Evolutionary conservation across 1,284 basidiomycete species (phyloP).

Genomic region (Tilletia walkeri): DNA sequence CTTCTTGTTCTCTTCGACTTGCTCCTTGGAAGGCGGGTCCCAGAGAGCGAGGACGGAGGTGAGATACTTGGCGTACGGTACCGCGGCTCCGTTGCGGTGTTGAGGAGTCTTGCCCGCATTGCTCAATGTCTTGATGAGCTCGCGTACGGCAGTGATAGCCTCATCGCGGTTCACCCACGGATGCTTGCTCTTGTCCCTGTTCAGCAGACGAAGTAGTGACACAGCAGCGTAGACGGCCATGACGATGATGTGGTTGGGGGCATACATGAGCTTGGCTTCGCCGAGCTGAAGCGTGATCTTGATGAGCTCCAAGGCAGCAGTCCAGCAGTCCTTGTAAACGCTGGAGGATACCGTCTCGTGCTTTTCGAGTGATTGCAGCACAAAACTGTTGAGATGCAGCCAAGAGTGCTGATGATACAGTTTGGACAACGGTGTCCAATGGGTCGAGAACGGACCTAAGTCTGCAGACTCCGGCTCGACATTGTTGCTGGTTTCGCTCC

Average conservation of each 20-base stretch:
- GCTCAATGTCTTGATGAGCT: slow-evolving; percentile 32
- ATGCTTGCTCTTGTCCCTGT: slow-evolving; percentile 33
- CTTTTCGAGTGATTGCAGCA: slow-evolving; percentile 40
- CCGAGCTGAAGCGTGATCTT: slow-evolving; percentile 39
- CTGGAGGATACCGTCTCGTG: slow-evolving; percentile 33
- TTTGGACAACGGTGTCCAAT: slow-evolving; percentile 40
- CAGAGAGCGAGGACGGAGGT: slow-evolving; percentile 32
- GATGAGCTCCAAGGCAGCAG: slow-evolving; percentile 36
- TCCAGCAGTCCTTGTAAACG: slow-evolving; percentile 35
- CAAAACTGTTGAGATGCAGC: slow-evolving; percentile 40
- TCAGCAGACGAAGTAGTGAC: slow-evolving; percentile 41
- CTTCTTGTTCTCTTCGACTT: slow-evolving; percentile 14
- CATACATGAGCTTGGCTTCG: slow-evolving; percentile 34
- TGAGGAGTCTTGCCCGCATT: slow-evolving; percentile 42
- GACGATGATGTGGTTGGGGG: slow-evolving; percentile 41
- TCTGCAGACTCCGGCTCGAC: slow-evolving; percentile 17
- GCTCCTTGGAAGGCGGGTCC: background rate
- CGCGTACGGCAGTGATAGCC: slow-evolving; percentile 32
- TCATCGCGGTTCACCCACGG: slow-evolving; percentile 36
- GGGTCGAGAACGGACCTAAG: slow-evolving; percentile 31
- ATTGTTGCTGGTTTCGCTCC: slow-evolving; percentile 31
- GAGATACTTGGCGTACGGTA: slow-evolving; percentile 41
- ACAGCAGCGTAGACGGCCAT: slow-evolving; percentile 46
- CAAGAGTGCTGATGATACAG: slow-evolving; percentile 43
- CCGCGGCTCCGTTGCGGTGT: slow-evolving; percentile 44